Conservation (phyloP, 2,329 filamentous ascomycete species). For the Fusarium nelsonii region DNA sequence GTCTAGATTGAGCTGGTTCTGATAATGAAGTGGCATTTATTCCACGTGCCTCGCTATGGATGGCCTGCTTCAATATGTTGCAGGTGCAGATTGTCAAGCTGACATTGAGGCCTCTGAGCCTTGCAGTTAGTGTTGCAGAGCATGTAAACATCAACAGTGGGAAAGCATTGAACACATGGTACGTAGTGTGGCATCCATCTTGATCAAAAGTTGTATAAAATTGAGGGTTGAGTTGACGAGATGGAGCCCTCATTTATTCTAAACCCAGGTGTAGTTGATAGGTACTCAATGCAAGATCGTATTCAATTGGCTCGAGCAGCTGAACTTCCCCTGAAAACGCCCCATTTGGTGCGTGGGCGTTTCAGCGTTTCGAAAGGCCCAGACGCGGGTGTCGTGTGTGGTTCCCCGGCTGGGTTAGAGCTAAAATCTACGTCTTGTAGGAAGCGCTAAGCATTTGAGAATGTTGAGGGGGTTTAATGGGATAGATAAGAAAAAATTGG, state of each 20-base stretch:
- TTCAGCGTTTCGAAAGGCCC: conserved; percentile 29
- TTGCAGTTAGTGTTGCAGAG: background rate
- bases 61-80: background rate
- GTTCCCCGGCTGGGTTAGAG: conserved; percentile 38
- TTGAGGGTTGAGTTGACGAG: conserved; percentile 2
- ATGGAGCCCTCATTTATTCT: background rate
- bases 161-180: background rate
- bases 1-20: background rate
- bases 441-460: conserved; percentile 33
- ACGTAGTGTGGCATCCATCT: background rate
- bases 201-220: background rate
- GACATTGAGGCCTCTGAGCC: conserved; percentile 16
- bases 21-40: background rate
- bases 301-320: conserved; percentile 1
- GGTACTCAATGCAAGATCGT: background rate
- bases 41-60: background rate
- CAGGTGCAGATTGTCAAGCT: background rate
- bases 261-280: background rate
- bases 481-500: background rate
- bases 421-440: conserved; percentile 27
- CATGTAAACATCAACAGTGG: background rate
- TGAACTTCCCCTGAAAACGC: conserved; percentile 34
- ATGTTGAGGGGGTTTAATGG: conserved; percentile 41
- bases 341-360: conserved; percentile 30
- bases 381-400: conserved; percentile 30